Evolutionary conservation across 495 filamentous ascomycete species (phyloP), one percentile per base, ranked within the genome.

Genomic region (Daldinia loculata): DNA sequence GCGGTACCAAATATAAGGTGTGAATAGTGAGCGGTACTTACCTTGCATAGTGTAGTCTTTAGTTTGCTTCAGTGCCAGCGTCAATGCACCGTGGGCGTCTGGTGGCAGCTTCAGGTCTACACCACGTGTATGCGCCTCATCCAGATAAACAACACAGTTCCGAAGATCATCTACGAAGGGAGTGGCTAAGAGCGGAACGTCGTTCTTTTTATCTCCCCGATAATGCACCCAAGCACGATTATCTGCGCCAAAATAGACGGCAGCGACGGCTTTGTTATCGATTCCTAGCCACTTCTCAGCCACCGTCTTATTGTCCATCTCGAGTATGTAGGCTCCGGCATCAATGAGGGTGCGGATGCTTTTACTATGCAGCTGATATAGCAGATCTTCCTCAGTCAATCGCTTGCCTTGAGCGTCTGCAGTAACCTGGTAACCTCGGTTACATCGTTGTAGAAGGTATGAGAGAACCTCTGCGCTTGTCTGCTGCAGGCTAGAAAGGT

Each of bases 401-500:
- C 78, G 80, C 2, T 56, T 63, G 2, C 81, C 78, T 0, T 19
- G n/a, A 2, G 0, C 2, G 43, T 79, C 58, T 11, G 70, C 72
- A 8, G 79, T 80, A 12, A 82, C 70, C 4, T 79, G 61, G 56
- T 83, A 86, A 4, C 50, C 6, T 14, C 81, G 79, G 26, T 84
- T 86, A 6, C 82, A 78, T 8, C 61, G 14, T 17, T 85, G 75
- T 3, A 87, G 75, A 0, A 87, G 76, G 61, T 87, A 87, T 1
- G 82, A 80, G 12, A 87, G 68, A 0, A 88, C 86, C 62, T 86
- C 84, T 0, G 86, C 84, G 61, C 84, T 87, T 4, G 85, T 87
- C 55, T 86, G 83, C 0, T 70, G 71, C 6, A 87, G 63, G 4
- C 71, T 64, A 0, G 77, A 76, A 0, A 88, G 84, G 64, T 88